Evolutionary conservation across 345 rosid species (phyloP).

Genomic region (Stellera chamaejasme): DNA sequence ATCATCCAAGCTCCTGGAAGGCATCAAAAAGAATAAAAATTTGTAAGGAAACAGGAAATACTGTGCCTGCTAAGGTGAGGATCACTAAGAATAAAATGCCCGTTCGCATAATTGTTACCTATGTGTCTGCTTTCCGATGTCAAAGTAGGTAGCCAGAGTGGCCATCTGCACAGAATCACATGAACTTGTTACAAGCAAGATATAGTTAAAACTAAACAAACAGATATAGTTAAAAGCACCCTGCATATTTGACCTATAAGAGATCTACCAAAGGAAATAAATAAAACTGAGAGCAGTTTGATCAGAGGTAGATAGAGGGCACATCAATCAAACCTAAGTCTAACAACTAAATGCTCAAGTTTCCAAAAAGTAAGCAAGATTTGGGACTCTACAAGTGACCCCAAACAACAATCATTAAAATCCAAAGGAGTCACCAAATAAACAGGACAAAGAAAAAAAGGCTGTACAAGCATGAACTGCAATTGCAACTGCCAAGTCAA

Average conservation of each 20-base stretch:
- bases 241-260: background rate
- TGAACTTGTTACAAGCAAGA: background rate
- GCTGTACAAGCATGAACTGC: too few species aligned
- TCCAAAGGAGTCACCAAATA: too few species aligned
- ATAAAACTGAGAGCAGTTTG: background rate
- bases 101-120: slow-evolving; percentile 31
- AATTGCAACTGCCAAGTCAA: too few species aligned
- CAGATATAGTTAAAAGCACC: too few species aligned
- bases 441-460: too few species aligned
- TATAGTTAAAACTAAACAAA: background rate
- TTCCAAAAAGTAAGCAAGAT: background rate
- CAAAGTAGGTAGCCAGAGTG: slow-evolving; percentile 71
- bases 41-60: slow-evolving; percentile 4
- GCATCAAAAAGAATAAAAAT: slow-evolving; percentile 6
- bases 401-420: too few species aligned
- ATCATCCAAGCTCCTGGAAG: slow-evolving; percentile 91
- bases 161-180: slow-evolving; percentile 58
- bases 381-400: background rate
- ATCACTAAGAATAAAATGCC: background rate
- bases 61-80: slow-evolving; percentile 7
- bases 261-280: background rate
- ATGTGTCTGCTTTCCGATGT: slow-evolving; percentile 77
- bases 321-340: background rate
- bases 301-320: background rate
- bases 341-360: background rate